Conservation (phyloP, 768 basidiomycete species). For the Dendrothele bispora region DNA sequence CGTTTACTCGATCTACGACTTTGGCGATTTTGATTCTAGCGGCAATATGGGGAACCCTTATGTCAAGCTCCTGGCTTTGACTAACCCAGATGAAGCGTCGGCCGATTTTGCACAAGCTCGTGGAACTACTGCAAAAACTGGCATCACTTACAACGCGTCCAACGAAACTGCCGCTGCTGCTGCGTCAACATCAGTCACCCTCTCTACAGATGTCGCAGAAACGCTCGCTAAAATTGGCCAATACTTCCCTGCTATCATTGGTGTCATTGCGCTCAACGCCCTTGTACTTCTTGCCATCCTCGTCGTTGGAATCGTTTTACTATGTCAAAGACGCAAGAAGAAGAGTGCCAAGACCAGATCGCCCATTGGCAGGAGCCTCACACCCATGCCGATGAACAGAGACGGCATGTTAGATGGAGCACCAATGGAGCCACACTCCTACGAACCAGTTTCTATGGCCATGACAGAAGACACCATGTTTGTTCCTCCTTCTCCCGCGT, state of each 20-base stretch:
- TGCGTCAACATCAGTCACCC: constrained; percentile 44
- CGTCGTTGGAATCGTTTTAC: constrained; percentile 50
- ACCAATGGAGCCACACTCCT: constrained; percentile 40
- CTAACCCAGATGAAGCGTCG: constrained; percentile 71
- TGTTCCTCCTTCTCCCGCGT: constrained; percentile 59
- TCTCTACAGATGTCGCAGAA: constrained; percentile 57
- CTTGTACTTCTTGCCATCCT: constrained; percentile 60
- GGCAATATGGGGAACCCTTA: constrained; percentile 76
- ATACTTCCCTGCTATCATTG: constrained; percentile 74
- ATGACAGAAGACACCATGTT: constrained; percentile 48
- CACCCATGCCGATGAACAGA: constrained; percentile 57
- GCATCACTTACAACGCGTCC: constrained; percentile 68
- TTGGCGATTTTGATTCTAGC: constrained; percentile 69
- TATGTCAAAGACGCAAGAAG: constrained; percentile 47
- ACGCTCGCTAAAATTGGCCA: constrained; percentile 63
- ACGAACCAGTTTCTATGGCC: constrained; percentile 60
- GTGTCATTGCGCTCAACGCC: constrained; percentile 75
- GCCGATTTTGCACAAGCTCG: constrained; percentile 66
- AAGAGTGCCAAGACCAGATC: constrained; percentile 24
- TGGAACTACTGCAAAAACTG: constrained; percentile 61
- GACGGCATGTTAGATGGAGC: constrained; percentile 39
- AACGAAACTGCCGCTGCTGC: constrained; percentile 36
- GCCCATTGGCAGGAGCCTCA: constrained; percentile 47
- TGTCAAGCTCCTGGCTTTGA: constrained; percentile 69
- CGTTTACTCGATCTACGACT: constrained; percentile 81